These are phyloP conservation scores for Kregervanrija delftensis DNA, from an alignment of 805 yeast genomes.

Conservation along the genomic window DNA sequence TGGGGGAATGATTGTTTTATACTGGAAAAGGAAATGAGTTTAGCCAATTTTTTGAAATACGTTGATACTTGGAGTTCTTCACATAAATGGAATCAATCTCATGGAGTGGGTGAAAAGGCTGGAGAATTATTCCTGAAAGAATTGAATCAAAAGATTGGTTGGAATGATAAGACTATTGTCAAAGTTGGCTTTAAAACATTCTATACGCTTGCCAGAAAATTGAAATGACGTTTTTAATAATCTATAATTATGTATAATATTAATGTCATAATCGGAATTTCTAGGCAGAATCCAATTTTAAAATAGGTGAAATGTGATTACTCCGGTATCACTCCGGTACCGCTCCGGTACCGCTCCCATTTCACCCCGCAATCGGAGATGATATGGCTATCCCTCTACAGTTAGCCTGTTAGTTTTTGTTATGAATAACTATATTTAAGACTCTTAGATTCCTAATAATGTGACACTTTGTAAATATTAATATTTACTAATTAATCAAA, in stretches of 20 bases:
- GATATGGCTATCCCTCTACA: no score
- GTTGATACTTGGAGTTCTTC: slow-evolving; percentile 66
- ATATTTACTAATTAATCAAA: neutral
- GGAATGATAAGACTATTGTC: slow-evolving; percentile 36
- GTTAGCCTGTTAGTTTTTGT: no score
- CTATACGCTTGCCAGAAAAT: slow-evolving; percentile 38
- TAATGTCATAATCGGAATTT: no score
- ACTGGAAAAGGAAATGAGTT: slow-evolving; percentile 32
- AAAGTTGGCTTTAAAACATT: slow-evolving; percentile 45
- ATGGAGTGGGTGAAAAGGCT: slow-evolving; percentile 29
- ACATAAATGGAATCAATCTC: slow-evolving; percentile 44
- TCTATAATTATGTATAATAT: no score
- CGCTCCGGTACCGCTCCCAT: no score
- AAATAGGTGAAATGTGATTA: no score
- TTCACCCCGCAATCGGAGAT: no score
- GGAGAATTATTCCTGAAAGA: slow-evolving; percentile 29
- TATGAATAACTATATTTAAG: no score
- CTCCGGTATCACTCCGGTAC: no score
- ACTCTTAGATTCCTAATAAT: no score
- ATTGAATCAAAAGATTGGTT: slow-evolving; percentile 36
- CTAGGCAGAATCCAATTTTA: no score
- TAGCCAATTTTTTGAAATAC: slow-evolving; percentile 45
- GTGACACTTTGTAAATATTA: no score
- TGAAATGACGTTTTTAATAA: neutral
- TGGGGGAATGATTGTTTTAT: slow-evolving; percentile 19